Evolutionary conservation across 805 yeast species (phyloP).

Genomic region (Danielozyma ontarioensis): DNA sequence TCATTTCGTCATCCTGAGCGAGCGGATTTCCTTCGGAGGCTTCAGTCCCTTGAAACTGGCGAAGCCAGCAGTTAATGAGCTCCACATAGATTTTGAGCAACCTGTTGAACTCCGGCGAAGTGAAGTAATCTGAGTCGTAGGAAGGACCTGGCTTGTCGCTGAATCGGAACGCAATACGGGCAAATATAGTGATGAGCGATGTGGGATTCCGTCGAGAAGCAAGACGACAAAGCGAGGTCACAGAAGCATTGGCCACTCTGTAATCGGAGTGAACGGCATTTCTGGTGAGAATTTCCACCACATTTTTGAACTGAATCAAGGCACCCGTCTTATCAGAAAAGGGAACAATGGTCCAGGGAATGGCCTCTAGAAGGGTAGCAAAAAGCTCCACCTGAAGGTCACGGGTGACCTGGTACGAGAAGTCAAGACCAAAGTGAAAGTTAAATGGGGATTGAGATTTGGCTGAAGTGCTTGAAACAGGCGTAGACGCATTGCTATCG

Average conservation of each 20-base stretch:
- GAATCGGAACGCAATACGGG: conserved; percentile 73
- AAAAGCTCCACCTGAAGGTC: conserved; percentile 54
- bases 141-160: conserved; percentile 61
- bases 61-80: conserved; percentile 76
- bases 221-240: conserved; percentile 56
- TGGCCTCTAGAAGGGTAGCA: conserved; percentile 61
- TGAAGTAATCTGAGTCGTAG: conserved; percentile 54
- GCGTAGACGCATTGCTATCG: conserved; percentile 10
- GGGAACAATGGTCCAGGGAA: conserved; percentile 57
- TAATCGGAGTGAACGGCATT: conserved; percentile 67
- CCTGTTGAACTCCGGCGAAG: conserved; percentile 56
- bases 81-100: conserved; percentile 72
- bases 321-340: conserved; percentile 33
- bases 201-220: conserved; percentile 69
- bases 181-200: conserved; percentile 65
- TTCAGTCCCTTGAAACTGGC: conserved; percentile 43
- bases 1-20: conserved; percentile 29
- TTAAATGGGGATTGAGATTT: conserved; percentile 33
- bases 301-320: conserved; percentile 51
- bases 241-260: conserved; percentile 59
- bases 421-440: conserved; percentile 36
- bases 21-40: conserved; percentile 11
- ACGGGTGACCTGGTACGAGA: conserved; percentile 25
- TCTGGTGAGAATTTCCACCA: conserved; percentile 72
- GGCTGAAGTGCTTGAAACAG: conserved; percentile 10